phyloP scores from a whole-genome alignment of 805 yeast species.

The Alloascoidea africana region DNA sequence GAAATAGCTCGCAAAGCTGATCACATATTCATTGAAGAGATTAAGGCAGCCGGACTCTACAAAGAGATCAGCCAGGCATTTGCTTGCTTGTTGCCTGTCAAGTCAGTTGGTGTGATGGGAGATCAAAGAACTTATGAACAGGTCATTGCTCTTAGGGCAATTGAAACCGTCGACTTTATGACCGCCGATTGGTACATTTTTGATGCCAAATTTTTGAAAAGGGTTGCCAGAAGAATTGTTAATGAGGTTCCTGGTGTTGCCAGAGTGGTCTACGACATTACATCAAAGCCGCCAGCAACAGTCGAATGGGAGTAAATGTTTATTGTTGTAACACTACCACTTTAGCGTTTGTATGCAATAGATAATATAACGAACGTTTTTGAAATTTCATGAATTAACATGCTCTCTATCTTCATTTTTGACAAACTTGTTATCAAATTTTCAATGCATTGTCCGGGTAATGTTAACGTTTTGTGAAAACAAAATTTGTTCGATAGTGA shows the following conservation, averaged over 20 bases:
- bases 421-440: too few relatives aligned
- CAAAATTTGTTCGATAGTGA: too few relatives aligned
- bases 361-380: too few relatives aligned
- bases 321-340: too few relatives aligned
- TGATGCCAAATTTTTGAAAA: slow-evolving; percentile 83
- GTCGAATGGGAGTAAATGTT: slow-evolving; percentile 88
- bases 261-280: slow-evolving; percentile 95
- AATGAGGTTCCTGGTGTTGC: slow-evolving; percentile 99
- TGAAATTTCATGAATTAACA: too few relatives aligned
- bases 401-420: too few relatives aligned
- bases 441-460: too few relatives aligned
- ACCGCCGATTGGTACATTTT: slow-evolving; percentile 98
- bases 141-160: slow-evolving; percentile 97
- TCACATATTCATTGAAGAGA: slow-evolving; percentile 89
- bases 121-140: slow-evolving; percentile 99
- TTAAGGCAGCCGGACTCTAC: slow-evolving; percentile 84
- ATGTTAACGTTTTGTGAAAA: too few relatives aligned
- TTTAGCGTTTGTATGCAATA: too few relatives aligned
- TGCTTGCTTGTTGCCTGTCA: slow-evolving; percentile 92
- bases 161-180: slow-evolving; percentile 97
- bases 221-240: slow-evolving; percentile 88
- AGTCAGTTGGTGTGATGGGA: slow-evolving; percentile 99
- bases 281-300: slow-evolving; percentile 99
- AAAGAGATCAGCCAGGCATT: slow-evolving; percentile 92
- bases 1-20: slow-evolving; percentile 97